Conservation (phyloP, 495 filamentous ascomycete species). For the Penicilliopsis zonata region DNA sequence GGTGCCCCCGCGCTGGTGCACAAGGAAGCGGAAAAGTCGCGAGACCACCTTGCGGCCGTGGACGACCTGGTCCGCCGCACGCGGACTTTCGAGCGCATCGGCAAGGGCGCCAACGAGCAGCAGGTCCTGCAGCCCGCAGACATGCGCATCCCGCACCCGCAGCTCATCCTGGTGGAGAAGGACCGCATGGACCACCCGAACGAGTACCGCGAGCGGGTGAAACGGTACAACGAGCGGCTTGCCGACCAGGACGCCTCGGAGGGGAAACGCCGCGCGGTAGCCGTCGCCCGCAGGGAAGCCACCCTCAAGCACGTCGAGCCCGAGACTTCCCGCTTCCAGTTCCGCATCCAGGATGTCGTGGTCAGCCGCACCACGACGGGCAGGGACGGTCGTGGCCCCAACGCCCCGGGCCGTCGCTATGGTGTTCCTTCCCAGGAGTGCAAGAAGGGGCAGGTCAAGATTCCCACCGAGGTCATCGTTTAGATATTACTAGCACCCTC, state of each 20-base stretch:
- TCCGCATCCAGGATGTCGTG: conserved; percentile 57
- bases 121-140: conserved; percentile 69
- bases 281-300: conserved; percentile 26
- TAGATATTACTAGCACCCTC: too few species aligned
- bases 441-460: conserved; percentile 64
- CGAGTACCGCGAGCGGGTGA: conserved; percentile 20
- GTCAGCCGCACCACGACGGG: conserved; percentile 48
- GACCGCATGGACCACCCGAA: conserved; percentile 15
- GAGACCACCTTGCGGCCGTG: conserved; percentile 18
- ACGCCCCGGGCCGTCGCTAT: conserved; percentile 53
- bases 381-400: conserved; percentile 41
- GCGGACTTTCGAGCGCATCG: conserved; percentile 26
- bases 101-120: conserved; percentile 26
- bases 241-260: conserved; percentile 25
- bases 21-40: conserved; percentile 6
- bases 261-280: conserved; percentile 22
- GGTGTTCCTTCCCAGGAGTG: conserved; percentile 57
- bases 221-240: conserved; percentile 31
- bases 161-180: conserved; percentile 54
- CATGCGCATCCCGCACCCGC: conserved; percentile 76
- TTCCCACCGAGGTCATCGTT: conserved; percentile 49
- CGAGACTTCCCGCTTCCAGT: conserved; percentile 60
- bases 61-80: conserved; percentile 14
- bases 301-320: conserved; percentile 28
- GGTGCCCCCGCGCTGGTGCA: conserved; percentile 27